Base-by-base conservation (phyloP, 176 grass and related monocot species). In the Aegilops longissima region DNA sequence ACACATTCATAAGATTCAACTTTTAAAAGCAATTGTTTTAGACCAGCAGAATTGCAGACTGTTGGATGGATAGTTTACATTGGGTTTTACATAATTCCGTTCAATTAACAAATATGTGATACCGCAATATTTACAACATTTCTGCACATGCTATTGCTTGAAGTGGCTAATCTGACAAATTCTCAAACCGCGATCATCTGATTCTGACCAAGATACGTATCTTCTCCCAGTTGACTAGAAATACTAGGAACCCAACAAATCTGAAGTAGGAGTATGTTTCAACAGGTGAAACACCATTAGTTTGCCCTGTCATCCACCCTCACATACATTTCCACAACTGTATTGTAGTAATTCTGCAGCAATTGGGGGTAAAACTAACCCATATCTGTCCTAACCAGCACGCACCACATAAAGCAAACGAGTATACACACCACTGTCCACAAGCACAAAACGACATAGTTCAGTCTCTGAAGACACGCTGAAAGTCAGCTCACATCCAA, bases 381-480 rank as follows among this genome's bases (percentile, higher is more conserved):
- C 83, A 82, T 51, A 88, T 64, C 79, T 17, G 68, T 90, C 54
- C 76, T 86, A 81, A 83, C 78, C 75, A 21, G 78, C 61, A 66
- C 7, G 69, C 72, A 69, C 9, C 54, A 85, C 25, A 91, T 45
- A 92, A 82, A 87, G 35, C 42, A 70, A 84, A 84, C 66, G 52
- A 39, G 61, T 18, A 51, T 79, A 71, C 45, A n/a, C 17, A 31
- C 58, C 74, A 86, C 27, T 71, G 29, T 16, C 79, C 76, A 23
- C 25, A 27, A 25, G 14, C 76, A 80, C 18, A 70, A 12, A 27
- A 18, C 24, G 63, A 81, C 52, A 58, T 34, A 12, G 52, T 77
- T 64, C 30, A 85, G 45, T 34, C 38, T 76, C 36, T 68, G 25
- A 62, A 70, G 70, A 81, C 23, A 59, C 5, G 29, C 6, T 70